Conservation (phyloP, 2,329 filamentous ascomycete genomes). For the Aspergillus felis region DNA sequence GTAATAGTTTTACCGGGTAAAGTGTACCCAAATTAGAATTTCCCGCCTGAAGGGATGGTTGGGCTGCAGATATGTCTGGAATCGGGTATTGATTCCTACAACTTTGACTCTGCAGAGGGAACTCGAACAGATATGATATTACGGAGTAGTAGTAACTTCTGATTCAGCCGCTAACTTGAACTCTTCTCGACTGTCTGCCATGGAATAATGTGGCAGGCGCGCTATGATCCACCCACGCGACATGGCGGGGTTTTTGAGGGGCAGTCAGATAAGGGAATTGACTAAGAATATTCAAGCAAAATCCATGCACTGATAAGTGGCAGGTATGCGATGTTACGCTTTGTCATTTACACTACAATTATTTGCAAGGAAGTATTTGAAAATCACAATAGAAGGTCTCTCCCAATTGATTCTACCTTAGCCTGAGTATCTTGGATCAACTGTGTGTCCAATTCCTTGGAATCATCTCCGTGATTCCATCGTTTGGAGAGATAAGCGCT, state of each 20-base stretch:
- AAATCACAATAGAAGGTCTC: neutral
- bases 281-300: neutral
- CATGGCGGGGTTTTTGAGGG: constrained; percentile 21
- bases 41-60: neutral
- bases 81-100: neutral
- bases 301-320: constrained; percentile 12
- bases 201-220: constrained; percentile 17
- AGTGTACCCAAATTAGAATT: neutral
- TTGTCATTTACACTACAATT: neutral
- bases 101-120: neutral
- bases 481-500: neutral
- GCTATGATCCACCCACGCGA: constrained; percentile 20
- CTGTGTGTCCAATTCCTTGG: neutral
- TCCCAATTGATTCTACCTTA: no score
- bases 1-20: neutral
- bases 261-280: constrained; percentile 16
- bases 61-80: neutral
- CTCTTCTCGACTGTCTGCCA: neutral
- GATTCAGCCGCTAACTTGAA: neutral
- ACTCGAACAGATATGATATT: neutral
- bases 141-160: neutral
- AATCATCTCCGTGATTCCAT: neutral
- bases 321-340: constrained; percentile 4
- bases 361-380: neutral
- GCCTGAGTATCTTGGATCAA: neutral